phyloP scores from a whole-genome alignment of 2,329 filamentous ascomycete genomes.

The Ambrosiella xylebori region DNA sequence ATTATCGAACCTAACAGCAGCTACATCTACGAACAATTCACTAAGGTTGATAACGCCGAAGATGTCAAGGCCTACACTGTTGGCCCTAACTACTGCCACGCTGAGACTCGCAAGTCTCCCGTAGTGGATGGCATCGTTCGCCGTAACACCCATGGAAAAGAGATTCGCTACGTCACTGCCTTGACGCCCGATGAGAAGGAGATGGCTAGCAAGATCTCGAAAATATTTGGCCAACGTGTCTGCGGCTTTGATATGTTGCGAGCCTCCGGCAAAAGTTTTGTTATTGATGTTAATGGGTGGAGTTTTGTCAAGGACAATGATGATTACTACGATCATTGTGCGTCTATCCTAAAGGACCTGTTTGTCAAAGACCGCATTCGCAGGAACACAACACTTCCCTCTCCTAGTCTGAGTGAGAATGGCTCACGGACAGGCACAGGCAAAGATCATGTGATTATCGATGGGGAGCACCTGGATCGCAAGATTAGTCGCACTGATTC shows the following conservation, averaged over 20 bases:
- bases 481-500: constrained; percentile 3
- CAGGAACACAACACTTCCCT: constrained; percentile 39
- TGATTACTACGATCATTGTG: constrained; percentile 87
- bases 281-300: constrained; percentile 99
- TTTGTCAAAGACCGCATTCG: constrained; percentile 62
- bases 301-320: constrained; percentile 99
- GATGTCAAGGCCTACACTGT: constrained; percentile 99
- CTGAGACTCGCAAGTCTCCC: constrained; percentile 90
- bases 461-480: neutral
- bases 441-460: neutral
- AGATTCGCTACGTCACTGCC: constrained; percentile 84
- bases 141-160: constrained; percentile 92
- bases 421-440: neutral
- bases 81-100: constrained; percentile 80
- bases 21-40: constrained; percentile 94
- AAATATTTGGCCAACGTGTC: constrained; percentile 81
- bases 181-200: constrained; percentile 63
- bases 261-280: constrained; percentile 77
- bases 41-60: constrained; percentile 90
- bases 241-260: constrained; percentile 91
- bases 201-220: constrained; percentile 79
- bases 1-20: constrained; percentile 67
- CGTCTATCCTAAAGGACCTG: constrained; percentile 70
- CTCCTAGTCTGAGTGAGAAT: constrained; percentile 27
- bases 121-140: constrained; percentile 93